Evolutionary conservation across 2,329 filamentous ascomycete genomes (phyloP), one percentile per base, ranked within the genome.

Genomic region (Parascedosporium putredinis): DNA sequence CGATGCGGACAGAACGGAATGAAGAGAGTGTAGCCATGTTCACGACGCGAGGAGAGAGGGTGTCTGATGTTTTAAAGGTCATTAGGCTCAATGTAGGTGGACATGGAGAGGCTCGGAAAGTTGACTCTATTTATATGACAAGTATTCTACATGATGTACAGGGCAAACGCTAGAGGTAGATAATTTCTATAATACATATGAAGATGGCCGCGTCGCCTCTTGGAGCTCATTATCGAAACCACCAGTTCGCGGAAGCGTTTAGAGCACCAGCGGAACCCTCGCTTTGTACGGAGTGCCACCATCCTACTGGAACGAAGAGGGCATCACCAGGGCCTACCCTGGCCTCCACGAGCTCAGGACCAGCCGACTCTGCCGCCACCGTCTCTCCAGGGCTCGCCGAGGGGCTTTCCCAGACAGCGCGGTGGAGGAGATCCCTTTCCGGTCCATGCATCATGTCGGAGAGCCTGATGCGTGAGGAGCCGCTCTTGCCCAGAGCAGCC

Each of bases 401-500:
- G 6, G 12, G 27, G n/a, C n/a, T 12, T 10, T 64, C 67, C 93
- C 91, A 97, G 2, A 95, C 74, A 3, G 75, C 80, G 1, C 75
- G 67, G 55, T 90, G 79, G 12, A 96, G 64, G 2, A 74, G 68
- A 18, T 71, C 64, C 55, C 81, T 81, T 66, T 95, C 88, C 2
- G 69, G 65, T 0, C 89, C 89, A 47, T 82, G 73, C 89, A 97
- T 96, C 90, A 97, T 96, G 61, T 95, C 89, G 9, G 83, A 75
- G 0, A 86, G 86, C 51, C 89, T 75, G 56, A 96, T 70, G 16
- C 70, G 67, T 12, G 73, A 67, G 50, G 64, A 74, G 3, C 63
- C 67, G 3, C 57, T 55, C 36, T 57, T 56, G 1, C 65, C 63
- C 14, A 78, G 61, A 50, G 60, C 54, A 14, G 57, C 58, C 53